Conservation (phyloP, 768 basidiomycete genomes). For the Russula dissimulans region DNA sequence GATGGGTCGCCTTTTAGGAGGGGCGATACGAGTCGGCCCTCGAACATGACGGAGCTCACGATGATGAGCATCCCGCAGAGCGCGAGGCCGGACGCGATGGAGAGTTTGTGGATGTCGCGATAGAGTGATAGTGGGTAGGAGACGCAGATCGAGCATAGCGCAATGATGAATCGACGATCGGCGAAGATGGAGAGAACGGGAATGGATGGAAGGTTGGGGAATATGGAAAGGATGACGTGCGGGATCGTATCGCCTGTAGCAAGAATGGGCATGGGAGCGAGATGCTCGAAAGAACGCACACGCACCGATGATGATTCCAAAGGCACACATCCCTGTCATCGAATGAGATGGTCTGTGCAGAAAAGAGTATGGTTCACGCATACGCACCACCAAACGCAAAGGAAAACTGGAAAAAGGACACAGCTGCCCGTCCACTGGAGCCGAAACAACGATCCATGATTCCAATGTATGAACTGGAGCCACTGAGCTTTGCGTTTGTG, state of each 20-base stretch:
- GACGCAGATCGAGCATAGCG: constrained; percentile 75
- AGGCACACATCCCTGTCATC: constrained; percentile 84
- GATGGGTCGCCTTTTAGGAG: constrained; percentile 71
- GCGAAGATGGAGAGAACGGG: constrained; percentile 71
- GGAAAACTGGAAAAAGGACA: constrained; percentile 94
- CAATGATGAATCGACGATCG: constrained; percentile 84
- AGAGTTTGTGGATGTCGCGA: constrained; percentile 95
- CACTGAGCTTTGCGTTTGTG: constrained; percentile 91
- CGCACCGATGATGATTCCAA: constrained; percentile 84
- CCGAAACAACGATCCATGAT: constrained; percentile 95
- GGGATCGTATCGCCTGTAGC: constrained; percentile 84
- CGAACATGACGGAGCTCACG: constrained; percentile 72
- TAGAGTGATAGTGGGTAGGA: constrained; percentile 94
- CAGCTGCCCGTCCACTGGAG: constrained; percentile 79
- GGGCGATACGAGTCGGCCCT: constrained; percentile 65
- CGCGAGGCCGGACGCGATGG: constrained; percentile 86
- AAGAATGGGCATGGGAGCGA: neutral
- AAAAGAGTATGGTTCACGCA: constrained; percentile 2
- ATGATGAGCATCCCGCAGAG: constrained; percentile 92
- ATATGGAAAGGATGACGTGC: constrained; percentile 80
- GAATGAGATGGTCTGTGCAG: neutral
- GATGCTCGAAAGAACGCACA: neutral
- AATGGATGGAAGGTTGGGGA: constrained; percentile 55
- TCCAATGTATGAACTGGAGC: constrained; percentile 84
- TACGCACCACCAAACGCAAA: constrained; percentile 89